Base-by-base conservation (phyloP, 1,139 yeast genomes). In the Scheffersomyces illinoinensis region DNA sequence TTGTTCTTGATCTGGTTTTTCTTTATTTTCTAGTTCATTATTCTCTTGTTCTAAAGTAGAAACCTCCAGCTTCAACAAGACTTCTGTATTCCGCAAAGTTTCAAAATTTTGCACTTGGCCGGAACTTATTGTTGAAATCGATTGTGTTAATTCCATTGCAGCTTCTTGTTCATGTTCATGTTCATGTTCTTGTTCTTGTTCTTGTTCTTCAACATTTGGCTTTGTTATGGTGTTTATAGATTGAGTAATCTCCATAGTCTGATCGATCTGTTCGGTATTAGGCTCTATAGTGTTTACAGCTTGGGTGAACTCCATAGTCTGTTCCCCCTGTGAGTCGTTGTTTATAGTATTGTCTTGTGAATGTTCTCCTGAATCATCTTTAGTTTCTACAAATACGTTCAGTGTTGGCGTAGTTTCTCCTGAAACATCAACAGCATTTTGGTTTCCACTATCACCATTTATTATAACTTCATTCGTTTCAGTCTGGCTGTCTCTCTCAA, bases 221-320 rank as follows among this genome's bases (percentile, higher is more conserved):
- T 20, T 52, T 54, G 47, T 49, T 21, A 52, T 50, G 2, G 33
- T 56, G 8, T 59, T 56, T 12, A 58, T 52, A 4, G 57, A 54
- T 56, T 63, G 62, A 18, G 67, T 62, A 1, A 61, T n/a, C 47
- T 63, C 65, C 64, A 63, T 61, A 0, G 64, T 63, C 17, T 47
- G 48, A 48, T 50, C 53, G 57, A 54, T 19, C 56, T 18, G 14
- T 17, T 21, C 47, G 2, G 33, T 10, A 7, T 24, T 21, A 5
- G 46, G 7, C 12, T 43, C 23, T n/a, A 52, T 26, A 24, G n/a
- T 49, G 21, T 33, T 43, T 18, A 39, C 53, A n/a, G 53, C 55
- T 23, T 57, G 56, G 33, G 66, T 65, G 50, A 62, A 52, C 4
- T 61, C 62, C 59, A 57, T 56, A 3, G 57, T 56, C 43, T 57